Evolutionary conservation across 805 yeast species (phyloP), one percentile per base, ranked within the genome.

Genomic region (Wickerhamomyces ciferrii): DNA sequence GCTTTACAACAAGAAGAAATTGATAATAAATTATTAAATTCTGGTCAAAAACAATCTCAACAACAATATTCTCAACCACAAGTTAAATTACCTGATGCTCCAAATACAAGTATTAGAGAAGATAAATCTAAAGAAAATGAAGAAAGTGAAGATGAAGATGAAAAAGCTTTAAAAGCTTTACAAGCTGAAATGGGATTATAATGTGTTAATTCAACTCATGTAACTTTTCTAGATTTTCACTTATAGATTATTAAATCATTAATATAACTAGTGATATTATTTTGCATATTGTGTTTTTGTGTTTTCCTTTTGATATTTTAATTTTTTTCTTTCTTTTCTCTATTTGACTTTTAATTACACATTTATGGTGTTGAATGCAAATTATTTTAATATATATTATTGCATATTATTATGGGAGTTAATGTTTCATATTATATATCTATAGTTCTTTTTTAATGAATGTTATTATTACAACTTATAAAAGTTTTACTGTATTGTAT

Each of bases 111-210:
- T 45, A 54, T 67, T 39, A 55, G 56, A 43, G 53, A 49, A 23
- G 53, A 54, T 39, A 52, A 53, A 38, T 48, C 25, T 10, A 29
- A 21, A 15, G 62, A 54, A 23, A 57, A 49, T 21, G 62, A 60
- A 38, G 69, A 61, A 25, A 81, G 75, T 39, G 81, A 75, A 40
- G 92, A 85, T 60, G 95, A 87, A 58, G 95, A 87, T 61, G 94
- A 86, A 66, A 81, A 80, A 61, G 95, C 94, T 29, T 73, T 87
- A 62, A 79, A 79, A 59, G 90, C 84, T 48, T 67, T 87, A 53
- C 95, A 87, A 65, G 92, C 89, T 23, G 94, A 87, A 65, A 86
- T 87, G 94, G 94, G 94, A 14, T 71, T 85, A 62, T 84, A 66
- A 67, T 37, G 14, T 8, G 18, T 15, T 21, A 14, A 9, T 14